phyloP scores from a whole-genome alignment of 176 grass and related monocot genomes.

The Dendrocalamus sinicus region DNA sequence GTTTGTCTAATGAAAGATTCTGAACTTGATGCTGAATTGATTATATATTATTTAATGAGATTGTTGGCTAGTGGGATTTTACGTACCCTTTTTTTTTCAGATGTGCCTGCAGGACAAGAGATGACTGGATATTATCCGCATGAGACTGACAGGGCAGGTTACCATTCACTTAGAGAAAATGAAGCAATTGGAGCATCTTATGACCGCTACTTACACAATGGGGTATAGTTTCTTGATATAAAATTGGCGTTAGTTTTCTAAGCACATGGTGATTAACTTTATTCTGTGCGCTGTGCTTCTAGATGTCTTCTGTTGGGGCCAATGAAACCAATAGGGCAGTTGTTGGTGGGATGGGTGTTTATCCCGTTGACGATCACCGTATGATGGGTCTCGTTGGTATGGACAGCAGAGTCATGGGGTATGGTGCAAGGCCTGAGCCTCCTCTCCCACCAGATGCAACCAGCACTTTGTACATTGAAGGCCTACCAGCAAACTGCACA shows the following conservation, averaged over 20 bases:
- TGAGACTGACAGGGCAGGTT: conserved; percentile 69
- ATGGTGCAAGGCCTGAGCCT: conserved; percentile 71
- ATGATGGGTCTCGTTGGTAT: conserved; percentile 68
- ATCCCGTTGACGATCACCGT: conserved; percentile 71
- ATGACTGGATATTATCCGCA: conserved; percentile 83
- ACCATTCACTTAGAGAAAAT: conserved; percentile 81
- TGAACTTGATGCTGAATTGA: background rate
- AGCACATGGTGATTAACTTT: background rate
- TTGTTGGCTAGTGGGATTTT: background rate
- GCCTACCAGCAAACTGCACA: conserved; percentile 92
- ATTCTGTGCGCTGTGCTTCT: background rate
- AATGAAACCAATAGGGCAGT: conserved; percentile 66
- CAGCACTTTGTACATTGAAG: conserved; percentile 87
- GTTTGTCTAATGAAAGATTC: conserved; percentile 1
- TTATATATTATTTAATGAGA: conserved; percentile 16
- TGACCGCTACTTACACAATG: conserved; percentile 94
- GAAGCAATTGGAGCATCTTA: conserved; percentile 94
- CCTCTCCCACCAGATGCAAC: conserved; percentile 91
- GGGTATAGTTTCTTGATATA: conserved; percentile 56
- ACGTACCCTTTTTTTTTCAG: conserved; percentile 29
- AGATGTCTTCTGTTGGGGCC: conserved; percentile 67
- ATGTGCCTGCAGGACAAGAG: conserved; percentile 73
- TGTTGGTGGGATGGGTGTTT: conserved; percentile 65
- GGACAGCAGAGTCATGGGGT: conserved; percentile 74
- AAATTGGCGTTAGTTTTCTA: background rate